Evolutionary conservation across 495 filamentous ascomycete species (phyloP), one percentile per base, ranked within the genome.

Genomic region (Immersiella caudata): DNA sequence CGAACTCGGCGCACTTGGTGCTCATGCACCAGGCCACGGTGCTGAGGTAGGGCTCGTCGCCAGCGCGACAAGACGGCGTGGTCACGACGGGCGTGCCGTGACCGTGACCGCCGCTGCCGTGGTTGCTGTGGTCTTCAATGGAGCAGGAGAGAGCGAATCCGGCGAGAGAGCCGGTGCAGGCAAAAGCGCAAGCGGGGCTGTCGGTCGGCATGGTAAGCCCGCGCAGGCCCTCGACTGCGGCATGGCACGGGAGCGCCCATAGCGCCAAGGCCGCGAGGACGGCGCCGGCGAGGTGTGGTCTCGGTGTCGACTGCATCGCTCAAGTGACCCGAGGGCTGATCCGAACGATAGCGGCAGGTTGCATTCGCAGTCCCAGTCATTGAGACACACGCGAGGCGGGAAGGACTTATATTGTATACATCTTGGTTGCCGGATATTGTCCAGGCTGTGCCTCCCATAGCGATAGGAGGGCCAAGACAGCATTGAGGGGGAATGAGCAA

Each of bases 1-100:
- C 59, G n/a, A 12, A 46, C 16, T 16, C 1, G 5, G 12, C 27
- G 33, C 59, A 61, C 35, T 61, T 61, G 29, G 59, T 61, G 29
- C 35, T 61, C 27, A 61, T 61, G 59, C 59, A 61, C 29, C 35
- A 61, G 16, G 59, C 59, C 6, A 61, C 59, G 29, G 59, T 33
- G 57, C 16, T 33, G 16, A 60, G 27, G 27, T 40, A 61, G 12
- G 59, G 29, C 20, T 22, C 20, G 35, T 46, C 21, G 24, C 24
- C 20, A 27, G 59, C 59, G 21, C 33, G 33, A 33, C 59, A 61
- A 27, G 56, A 0, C 2, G 56, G 24, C 56, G 22, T 59, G 24
- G 56, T 59, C 24, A 59, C 24, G 56, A 59, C 25, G 2, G 56
- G 56, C 56, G 56, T 16, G 24, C 56, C 56, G 26, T 59, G 56